Evolutionary conservation across 2,329 filamentous ascomycete species (phyloP).

Genomic region (Apiospora marii): DNA sequence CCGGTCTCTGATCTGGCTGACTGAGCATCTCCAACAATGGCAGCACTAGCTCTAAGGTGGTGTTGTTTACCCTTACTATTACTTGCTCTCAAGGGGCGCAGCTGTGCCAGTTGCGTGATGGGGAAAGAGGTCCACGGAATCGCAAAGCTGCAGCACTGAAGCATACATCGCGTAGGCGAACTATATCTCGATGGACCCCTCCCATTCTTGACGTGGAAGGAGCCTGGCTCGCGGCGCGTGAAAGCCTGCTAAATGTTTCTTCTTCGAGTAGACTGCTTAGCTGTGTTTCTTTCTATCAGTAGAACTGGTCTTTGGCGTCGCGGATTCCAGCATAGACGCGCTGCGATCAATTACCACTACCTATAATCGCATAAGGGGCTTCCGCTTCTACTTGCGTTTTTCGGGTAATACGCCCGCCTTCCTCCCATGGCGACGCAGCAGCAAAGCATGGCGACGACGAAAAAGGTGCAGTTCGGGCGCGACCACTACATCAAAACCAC

Average conservation of each 20-base stretch:
- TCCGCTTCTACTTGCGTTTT: background rate
- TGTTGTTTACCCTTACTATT: background rate
- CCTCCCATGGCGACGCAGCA: background rate
- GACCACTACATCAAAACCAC: background rate
- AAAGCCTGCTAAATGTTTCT: background rate
- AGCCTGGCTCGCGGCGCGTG: background rate
- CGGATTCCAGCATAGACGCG: background rate
- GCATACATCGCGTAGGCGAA: background rate
- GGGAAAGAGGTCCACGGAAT: background rate
- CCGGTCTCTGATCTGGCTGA: background rate
- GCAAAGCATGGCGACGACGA: constrained; percentile 4
- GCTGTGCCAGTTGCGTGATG: no score
- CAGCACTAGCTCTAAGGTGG: background rate
- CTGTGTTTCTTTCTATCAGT: background rate
- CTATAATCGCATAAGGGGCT: background rate
- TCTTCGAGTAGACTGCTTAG: background rate
- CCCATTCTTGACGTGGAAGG: background rate
- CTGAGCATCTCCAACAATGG: background rate
- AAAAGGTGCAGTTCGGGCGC: constrained; percentile 7
- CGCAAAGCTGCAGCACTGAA: constrained; percentile 2
- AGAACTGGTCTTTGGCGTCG: background rate
- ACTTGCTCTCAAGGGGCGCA: background rate
- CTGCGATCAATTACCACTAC: no score
- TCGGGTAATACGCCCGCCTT: no score
- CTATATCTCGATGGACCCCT: background rate